A percentile compares a stretch with the other conserved stretches of the same genome.
Conservation (phyloP, 164 flowering plant species). For the Amborella trichopoda region DNA sequence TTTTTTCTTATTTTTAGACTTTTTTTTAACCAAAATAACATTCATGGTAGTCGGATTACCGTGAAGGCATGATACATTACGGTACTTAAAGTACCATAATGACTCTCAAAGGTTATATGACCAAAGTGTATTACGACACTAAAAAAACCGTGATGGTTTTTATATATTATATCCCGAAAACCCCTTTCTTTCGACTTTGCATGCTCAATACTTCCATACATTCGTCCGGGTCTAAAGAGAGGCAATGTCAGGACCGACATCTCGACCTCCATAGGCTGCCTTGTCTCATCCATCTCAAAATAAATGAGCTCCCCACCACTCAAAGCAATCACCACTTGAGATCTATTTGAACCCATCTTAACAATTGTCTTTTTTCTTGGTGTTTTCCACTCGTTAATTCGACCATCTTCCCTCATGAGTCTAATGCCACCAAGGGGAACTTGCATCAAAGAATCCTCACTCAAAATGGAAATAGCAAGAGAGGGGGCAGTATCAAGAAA, state of each 20-base stretch:
- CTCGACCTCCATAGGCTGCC: slow-evolving; percentile 94
- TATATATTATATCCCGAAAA: no score
- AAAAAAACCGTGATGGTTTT: no score
- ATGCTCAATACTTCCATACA: slow-evolving; percentile 88
- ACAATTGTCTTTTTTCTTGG: slow-evolving; percentile 96
- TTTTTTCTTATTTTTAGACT: no score
- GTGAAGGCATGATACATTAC: no score
- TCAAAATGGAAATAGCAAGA: slow-evolving; percentile 84
- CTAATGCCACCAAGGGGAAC: slow-evolving; percentile 98
- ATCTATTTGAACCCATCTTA: slow-evolving; percentile 93
- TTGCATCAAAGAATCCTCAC: slow-evolving; percentile 98
- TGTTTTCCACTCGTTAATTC: slow-evolving; percentile 97
- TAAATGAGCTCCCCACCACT: slow-evolving; percentile 98
- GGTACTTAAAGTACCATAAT: no score
- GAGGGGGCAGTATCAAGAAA: slow-evolving; percentile 97
- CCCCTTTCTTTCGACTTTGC: no score
- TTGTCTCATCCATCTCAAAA: slow-evolving; percentile 92
- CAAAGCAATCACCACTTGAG: slow-evolving; percentile 91
- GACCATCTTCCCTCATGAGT: slow-evolving; percentile 96
- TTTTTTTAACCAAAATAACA: no score
- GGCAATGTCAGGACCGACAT: slow-evolving; percentile 89
- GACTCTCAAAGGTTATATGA: no score
- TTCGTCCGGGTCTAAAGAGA: slow-evolving; percentile 97
- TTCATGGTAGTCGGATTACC: no score
- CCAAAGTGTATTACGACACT: no score